phyloP scores from a whole-genome alignment of 257 asterid species.

The Gentiana dahurica region DNA sequence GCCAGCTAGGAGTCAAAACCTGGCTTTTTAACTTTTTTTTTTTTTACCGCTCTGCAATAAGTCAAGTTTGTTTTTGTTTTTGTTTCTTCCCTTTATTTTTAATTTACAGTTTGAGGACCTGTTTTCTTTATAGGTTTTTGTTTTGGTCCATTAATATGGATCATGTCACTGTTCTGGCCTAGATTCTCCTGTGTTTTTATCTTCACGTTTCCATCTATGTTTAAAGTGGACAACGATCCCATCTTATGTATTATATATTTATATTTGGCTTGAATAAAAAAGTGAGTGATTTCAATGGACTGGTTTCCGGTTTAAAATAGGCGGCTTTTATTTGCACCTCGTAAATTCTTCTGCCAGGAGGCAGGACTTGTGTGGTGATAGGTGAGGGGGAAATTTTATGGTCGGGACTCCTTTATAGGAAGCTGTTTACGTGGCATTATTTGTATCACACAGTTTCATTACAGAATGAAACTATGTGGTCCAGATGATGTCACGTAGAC shows the following conservation, averaged over 20 bases:
- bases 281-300: not conserved
- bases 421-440: too few relatives aligned
- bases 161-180: not conserved
- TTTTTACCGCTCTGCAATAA: constrained; percentile 18
- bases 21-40: constrained; percentile 28
- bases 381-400: too few relatives aligned
- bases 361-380: too few relatives aligned
- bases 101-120: constrained; percentile 3
- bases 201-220: not conserved
- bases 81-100: constrained; percentile 2
- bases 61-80: not conserved
- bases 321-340: too few relatives aligned
- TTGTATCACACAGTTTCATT: too few relatives aligned
- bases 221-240: constrained; percentile 4
- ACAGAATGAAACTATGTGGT: too few relatives aligned
- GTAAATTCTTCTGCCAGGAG: too few relatives aligned
- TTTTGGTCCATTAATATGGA: not conserved
- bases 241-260: not conserved
- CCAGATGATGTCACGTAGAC: too few relatives aligned
- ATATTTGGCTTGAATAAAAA: constrained; percentile 1
- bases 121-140: not conserved
- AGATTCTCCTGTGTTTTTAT: not conserved
- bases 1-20: constrained; percentile 28
- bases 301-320: not conserved
- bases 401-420: too few relatives aligned